These are phyloP conservation scores for Malus sylvestris DNA, from an alignment of 306 rosid genomes.

Conservation along the genomic window DNA sequence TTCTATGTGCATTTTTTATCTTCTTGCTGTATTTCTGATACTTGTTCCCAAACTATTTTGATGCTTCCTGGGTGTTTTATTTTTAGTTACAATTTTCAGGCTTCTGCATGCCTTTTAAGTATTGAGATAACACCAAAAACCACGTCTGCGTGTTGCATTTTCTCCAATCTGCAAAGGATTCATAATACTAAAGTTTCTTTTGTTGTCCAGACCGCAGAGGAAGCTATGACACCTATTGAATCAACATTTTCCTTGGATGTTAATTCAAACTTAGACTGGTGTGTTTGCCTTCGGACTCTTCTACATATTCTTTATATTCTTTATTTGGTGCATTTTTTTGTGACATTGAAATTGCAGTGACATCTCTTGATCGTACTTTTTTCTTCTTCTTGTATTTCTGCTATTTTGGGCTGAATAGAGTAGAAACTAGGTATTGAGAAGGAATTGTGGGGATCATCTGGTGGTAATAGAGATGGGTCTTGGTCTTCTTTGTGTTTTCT, in stretches of 20 bases:
- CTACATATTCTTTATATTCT: background rate
- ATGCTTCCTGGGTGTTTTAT: background rate
- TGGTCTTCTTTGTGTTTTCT: background rate
- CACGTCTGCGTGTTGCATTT: constrained; percentile 6
- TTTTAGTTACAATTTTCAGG: constrained; percentile 8
- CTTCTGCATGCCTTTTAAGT: constrained; percentile 6
- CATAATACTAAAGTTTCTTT: constrained; percentile 8
- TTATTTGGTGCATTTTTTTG: background rate
- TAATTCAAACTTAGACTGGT: constrained; percentile 50
- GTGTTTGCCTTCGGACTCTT: constrained; percentile 1
- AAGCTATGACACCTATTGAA: constrained; percentile 57
- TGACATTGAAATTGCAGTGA: background rate
- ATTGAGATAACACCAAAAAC: background rate
- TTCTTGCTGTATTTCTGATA: background rate
- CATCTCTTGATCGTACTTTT: background rate
- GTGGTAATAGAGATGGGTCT: background rate
- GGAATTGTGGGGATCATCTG: background rate
- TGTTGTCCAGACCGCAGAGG: constrained; percentile 59
- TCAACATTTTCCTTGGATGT: constrained; percentile 56
- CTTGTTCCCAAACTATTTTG: background rate
- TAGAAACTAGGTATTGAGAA: background rate
- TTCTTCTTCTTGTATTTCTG: background rate
- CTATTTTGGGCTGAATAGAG: background rate
- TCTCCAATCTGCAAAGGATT: constrained; percentile 13
- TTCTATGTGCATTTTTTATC: background rate